Evolutionary conservation across 345 rosid genomes (phyloP).

Genomic region (Clarkia xantiana): DNA sequence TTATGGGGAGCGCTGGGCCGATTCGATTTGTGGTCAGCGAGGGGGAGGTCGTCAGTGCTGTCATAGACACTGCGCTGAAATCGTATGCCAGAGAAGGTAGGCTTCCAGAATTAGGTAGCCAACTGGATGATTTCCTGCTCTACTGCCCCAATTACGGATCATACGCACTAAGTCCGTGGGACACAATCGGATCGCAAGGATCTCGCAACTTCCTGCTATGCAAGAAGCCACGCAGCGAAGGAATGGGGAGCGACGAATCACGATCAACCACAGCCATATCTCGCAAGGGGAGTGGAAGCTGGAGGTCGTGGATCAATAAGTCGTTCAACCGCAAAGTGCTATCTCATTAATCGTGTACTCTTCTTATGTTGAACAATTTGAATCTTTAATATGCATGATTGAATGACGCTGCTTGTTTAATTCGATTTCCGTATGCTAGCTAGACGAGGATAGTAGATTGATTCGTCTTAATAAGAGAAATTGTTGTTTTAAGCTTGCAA

Average conservation of each 20-base stretch:
- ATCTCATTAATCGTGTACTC: slow-evolving; percentile 26
- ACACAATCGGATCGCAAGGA: slow-evolving; percentile 65
- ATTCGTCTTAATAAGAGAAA: no score
- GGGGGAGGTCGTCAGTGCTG: slow-evolving; percentile 56
- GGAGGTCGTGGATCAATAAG: slow-evolving; percentile 88
- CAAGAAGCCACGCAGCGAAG: slow-evolving; percentile 60
- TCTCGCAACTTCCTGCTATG: slow-evolving; percentile 74
- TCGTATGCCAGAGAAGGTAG: slow-evolving; percentile 94
- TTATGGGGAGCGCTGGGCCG: slow-evolving; percentile 91
- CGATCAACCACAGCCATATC: slow-evolving; percentile 18
- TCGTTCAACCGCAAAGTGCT: slow-evolving; percentile 63
- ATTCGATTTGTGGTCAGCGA: slow-evolving; percentile 82
- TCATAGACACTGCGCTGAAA: slow-evolving; percentile 72
- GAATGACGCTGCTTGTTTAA: no score
- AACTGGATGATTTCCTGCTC: slow-evolving; percentile 64
- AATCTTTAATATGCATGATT: no score
- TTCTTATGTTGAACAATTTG: no score
- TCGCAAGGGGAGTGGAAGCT: slow-evolving; percentile 53
- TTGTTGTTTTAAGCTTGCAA: no score
- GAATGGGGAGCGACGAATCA: slow-evolving; percentile 15
- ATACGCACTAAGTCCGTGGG: slow-evolving; percentile 58
- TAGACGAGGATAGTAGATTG: no score
- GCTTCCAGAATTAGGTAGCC: slow-evolving; percentile 78
- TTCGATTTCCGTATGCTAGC: no score
- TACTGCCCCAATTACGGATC: slow-evolving; percentile 57